These are phyloP conservation scores for Trichoderma sp. DNA, from an alignment of 2,329 filamentous ascomycete species.

Conservation along the genomic window DNA sequence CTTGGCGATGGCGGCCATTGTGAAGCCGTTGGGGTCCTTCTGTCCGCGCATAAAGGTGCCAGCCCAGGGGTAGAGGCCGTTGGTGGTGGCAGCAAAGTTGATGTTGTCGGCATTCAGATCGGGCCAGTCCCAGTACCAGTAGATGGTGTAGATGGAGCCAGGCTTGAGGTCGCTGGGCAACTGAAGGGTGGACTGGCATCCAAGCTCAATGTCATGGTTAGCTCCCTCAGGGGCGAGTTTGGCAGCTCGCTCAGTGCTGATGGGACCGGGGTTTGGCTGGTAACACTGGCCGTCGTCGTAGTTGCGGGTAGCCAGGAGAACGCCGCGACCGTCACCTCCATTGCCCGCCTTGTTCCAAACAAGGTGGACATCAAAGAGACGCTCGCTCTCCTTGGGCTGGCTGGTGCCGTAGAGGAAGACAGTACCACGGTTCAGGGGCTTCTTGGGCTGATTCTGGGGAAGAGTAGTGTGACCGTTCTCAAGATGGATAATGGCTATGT, in stretches of 20 bases:
- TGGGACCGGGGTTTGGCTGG: conserved; percentile 62
- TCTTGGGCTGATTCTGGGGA: conserved; percentile 53
- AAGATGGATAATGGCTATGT: conserved; percentile 63
- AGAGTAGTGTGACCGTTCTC: conserved; percentile 76
- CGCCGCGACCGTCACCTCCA: conserved; percentile 75
- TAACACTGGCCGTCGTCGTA: conserved; percentile 93
- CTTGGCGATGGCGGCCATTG: conserved; percentile 32
- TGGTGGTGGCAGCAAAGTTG: conserved; percentile 38
- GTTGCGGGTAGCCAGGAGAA: conserved; percentile 71
- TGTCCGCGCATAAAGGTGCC: conserved; percentile 41
- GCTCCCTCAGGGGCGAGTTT: conserved; percentile 53
- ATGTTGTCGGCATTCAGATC: conserved; percentile 48
- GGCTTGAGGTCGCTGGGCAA: conserved; percentile 64
- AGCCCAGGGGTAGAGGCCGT: conserved; percentile 43
- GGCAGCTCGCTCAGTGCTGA: conserved; percentile 58
- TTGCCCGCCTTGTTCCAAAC: conserved; percentile 76
- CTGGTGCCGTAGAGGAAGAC: conserved; percentile 72
- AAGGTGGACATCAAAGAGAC: conserved; percentile 63
- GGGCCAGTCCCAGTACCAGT: conserved; percentile 98
- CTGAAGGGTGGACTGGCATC: conserved; percentile 78
- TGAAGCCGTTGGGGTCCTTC: conserved; percentile 37
- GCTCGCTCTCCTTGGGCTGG: conserved; percentile 51
- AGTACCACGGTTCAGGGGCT: conserved; percentile 65
- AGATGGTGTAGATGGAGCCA: conserved; percentile 71
- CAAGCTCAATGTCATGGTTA: conserved; percentile 58